phyloP scores from a whole-genome alignment of 1,284 basidiomycete species.

The Abortiporus biennis region DNA sequence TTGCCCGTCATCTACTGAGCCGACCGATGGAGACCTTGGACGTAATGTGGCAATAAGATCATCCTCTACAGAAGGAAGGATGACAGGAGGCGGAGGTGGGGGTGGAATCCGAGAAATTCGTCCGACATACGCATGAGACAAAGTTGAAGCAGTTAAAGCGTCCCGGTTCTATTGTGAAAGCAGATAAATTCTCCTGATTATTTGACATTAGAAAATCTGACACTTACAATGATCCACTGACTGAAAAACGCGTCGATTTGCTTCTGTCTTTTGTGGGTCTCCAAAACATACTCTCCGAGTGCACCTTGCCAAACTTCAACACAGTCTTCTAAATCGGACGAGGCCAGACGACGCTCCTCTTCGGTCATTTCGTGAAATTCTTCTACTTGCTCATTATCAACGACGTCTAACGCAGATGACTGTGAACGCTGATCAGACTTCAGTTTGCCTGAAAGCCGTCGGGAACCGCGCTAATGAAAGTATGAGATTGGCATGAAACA shows the following conservation, averaged over 20 bases:
- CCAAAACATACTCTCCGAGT: conserved; percentile 58
- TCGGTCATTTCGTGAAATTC: conserved; percentile 34
- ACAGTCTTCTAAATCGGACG: conserved; percentile 75
- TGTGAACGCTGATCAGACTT: conserved; percentile 31
- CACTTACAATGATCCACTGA: conserved; percentile 50
- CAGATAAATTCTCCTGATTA: conserved; percentile 5
- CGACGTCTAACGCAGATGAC: conserved; percentile 27
- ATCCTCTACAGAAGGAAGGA: conserved; percentile 31
- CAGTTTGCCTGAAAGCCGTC: background rate
- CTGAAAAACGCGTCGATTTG: conserved; percentile 70
- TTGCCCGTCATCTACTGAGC: conserved; percentile 15
- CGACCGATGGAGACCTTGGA: conserved; percentile 14
- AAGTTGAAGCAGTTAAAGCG: conserved; percentile 46
- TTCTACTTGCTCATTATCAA: conserved; percentile 27
- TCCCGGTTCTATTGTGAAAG: conserved; percentile 55
- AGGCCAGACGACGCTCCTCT: conserved; percentile 41
- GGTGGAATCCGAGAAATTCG: conserved; percentile 59
- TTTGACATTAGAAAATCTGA: conserved; percentile 8
- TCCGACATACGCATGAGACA: conserved; percentile 61
- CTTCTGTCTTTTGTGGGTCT: conserved; percentile 65
- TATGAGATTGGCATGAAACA: background rate
- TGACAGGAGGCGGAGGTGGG: conserved; percentile 38
- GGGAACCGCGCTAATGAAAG: background rate
- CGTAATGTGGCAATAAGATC: conserved; percentile 30
- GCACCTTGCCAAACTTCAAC: conserved; percentile 69